phyloP scores from a whole-genome alignment of 768 basidiomycete genomes.

The Tylopilus plumbeoviolaceoides region DNA sequence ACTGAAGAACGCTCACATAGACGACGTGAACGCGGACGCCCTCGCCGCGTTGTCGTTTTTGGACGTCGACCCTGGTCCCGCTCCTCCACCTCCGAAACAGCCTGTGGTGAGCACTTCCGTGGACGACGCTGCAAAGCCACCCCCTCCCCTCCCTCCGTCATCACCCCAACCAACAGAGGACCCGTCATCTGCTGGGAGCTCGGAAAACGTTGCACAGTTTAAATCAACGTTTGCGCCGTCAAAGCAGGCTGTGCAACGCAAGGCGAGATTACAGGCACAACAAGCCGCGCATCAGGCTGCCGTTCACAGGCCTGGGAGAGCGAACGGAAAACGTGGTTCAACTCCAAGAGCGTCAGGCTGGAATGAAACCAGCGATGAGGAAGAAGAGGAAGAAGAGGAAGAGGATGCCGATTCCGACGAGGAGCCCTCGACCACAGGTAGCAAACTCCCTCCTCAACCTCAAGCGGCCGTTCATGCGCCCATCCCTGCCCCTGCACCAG shows the following conservation, averaged over 20 bases:
- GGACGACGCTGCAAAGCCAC: slow-evolving; percentile 7
- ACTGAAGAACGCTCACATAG: slow-evolving; percentile 25
- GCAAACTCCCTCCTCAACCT: slow-evolving; percentile 33
- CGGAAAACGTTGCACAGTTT: slow-evolving; percentile 41
- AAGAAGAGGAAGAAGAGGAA: slow-evolving; percentile 73
- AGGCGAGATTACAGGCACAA: slow-evolving; percentile 78
- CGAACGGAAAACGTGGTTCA: slow-evolving; percentile 37
- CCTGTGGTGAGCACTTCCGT: slow-evolving; percentile 1
- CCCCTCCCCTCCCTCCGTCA: slow-evolving; percentile 24
- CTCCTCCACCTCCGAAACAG: slow-evolving; percentile 18
- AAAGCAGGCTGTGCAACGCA: slow-evolving; percentile 78
- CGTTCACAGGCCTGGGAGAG: slow-evolving; percentile 67
- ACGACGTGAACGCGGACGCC: slow-evolving; percentile 63
- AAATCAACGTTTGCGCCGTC: slow-evolving; percentile 89
- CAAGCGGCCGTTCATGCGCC: slow-evolving; percentile 17
- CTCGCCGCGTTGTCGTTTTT: slow-evolving; percentile 78
- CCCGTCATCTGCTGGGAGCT: slow-evolving; percentile 12
- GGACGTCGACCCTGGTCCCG: slow-evolving; percentile 35
- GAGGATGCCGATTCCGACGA: slow-evolving; percentile 62
- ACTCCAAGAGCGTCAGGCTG: slow-evolving; percentile 43
- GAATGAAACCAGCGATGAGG: slow-evolving; percentile 76
- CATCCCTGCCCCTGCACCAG: slow-evolving; percentile 16
- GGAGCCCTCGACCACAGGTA: slow-evolving; percentile 32
- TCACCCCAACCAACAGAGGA: slow-evolving; percentile 37
- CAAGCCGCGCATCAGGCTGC: slow-evolving; percentile 81